These are phyloP conservation scores for Beauveria medogensis DNA, from an alignment of 2,329 filamentous ascomycete genomes.

Conservation along the genomic window DNA sequence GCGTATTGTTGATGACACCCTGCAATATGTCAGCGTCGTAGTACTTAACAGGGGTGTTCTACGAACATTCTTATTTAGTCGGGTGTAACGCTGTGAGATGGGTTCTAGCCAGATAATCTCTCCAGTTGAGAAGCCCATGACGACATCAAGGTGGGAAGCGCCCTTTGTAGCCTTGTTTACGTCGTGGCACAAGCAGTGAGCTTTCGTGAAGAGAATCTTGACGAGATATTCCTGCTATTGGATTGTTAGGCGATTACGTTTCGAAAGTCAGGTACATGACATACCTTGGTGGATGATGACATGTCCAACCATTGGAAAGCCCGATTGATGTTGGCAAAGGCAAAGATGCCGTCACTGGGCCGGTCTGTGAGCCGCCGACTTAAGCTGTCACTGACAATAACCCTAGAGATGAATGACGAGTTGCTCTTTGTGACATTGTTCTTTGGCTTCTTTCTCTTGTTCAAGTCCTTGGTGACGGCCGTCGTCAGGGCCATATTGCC, in stretches of 20 bases:
- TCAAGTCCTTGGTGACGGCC: constrained; percentile 58
- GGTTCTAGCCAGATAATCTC: constrained; percentile 99
- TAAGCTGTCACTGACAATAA: constrained; percentile 79
- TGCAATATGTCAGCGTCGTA: constrained; percentile 23
- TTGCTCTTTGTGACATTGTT: constrained; percentile 98
- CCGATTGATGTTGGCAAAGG: constrained; percentile 91
- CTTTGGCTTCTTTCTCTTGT: constrained; percentile 87
- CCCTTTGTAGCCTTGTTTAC: constrained; percentile 79
- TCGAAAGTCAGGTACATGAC: not conserved
- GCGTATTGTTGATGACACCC: constrained; percentile 79
- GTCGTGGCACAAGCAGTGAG: constrained; percentile 90
- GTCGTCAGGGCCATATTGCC: constrained; percentile 67
- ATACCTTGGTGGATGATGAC: constrained; percentile 61
- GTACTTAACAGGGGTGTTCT: not conserved
- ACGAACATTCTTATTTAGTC: constrained; percentile 86
- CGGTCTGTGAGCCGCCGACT: constrained; percentile 74
- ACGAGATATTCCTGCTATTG: constrained; percentile 75
- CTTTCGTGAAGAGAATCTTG: constrained; percentile 95
- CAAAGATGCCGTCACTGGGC: constrained; percentile 70
- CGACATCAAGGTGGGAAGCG: constrained; percentile 72
- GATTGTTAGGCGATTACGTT: not conserved
- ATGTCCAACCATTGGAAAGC: constrained; percentile 95
- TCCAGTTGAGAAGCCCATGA: constrained; percentile 92
- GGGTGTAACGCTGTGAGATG: constrained; percentile 88
- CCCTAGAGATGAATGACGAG: constrained; percentile 94